Conservation (phyloP, 495 filamentous ascomycete species). For the Neurospora sublineolata region DNA sequence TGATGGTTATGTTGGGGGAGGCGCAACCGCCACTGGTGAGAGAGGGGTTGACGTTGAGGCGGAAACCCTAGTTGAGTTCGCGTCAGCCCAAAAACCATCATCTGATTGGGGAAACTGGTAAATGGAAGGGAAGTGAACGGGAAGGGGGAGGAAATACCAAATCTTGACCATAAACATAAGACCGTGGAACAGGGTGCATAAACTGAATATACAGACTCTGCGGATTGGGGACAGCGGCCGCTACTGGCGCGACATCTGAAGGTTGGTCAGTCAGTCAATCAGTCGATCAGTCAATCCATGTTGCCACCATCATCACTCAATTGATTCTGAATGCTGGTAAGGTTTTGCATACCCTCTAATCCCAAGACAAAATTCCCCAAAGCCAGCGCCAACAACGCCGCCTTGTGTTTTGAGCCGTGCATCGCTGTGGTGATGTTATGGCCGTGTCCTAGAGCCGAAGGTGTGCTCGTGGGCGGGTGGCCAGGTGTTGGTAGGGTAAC, state of each 20-base stretch:
- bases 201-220: background rate
- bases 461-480: background rate
- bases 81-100: too few species aligned
- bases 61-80: constrained; percentile 5
- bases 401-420: constrained; percentile 20
- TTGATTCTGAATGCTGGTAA: background rate
- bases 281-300: background rate
- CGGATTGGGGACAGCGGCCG: background rate
- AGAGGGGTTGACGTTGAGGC: constrained; percentile 23
- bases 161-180: background rate
- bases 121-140: background rate
- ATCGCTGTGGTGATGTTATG: constrained; percentile 8
- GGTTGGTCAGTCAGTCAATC: background rate
- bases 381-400: constrained; percentile 22
- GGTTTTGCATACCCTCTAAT: background rate
- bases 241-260: background rate
- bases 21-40: constrained; percentile 14
- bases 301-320: background rate
- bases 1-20: constrained; percentile 25
- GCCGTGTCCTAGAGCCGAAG: background rate
- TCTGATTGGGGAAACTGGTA: background rate
- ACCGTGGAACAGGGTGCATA: background rate
- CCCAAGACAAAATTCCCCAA: constrained; percentile 11
- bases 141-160: background rate
- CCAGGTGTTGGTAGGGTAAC: background rate